Base-by-base conservation (phyloP, 176 grass and related monocot genomes). In the Musa troglodytarum region DNA sequence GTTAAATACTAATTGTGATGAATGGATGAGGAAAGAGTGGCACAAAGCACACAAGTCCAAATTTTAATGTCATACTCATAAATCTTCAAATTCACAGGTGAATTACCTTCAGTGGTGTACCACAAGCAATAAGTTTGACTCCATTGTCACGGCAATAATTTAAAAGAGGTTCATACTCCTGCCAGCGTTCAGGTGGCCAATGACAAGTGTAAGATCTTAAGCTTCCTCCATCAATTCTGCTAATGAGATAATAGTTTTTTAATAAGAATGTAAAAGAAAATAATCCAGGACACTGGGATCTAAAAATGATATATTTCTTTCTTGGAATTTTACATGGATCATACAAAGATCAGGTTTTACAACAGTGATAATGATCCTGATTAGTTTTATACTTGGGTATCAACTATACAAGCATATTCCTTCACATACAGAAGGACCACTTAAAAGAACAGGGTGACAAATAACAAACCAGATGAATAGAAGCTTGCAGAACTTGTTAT, bases 81-180 rank as follows among this genome's bases (percentile, higher is more conserved):
- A 11, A 20, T 70, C 43, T 21, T 50, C 21, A 10, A 34, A 53
- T 68, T 8, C 15, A 50, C 68, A 79, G 1, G 19, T 71, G 11
- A 55, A 80, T 93, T 86, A 98, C 95, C 88, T 89, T 82, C 78
- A 94, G 95, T 57, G 95, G 95, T 78, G 88, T 91, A 82, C 95
- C 95, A 81, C 88, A 98, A 72, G 95, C 88, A 76, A 94, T 71
- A 85, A 98, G 80, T 80, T 86, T 94, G 54, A 98, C 81, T 83
- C 81, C 71, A 83, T 91, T 89, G 76, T 98, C 90, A 68, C 58
- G 86, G 73, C 88, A 98, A 34, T 89, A 89, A 70, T 93, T 98
- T 77, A 98, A 83, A 76, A 98, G 86, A 50, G 95, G 90, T 82
- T 98, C 95, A 71, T 91, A 91, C 84, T 98, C 95, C 79, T 93